Evolutionary conservation across 768 basidiomycete species (phyloP).

Genomic region (Hygrophoropsis aurantiaca): DNA sequence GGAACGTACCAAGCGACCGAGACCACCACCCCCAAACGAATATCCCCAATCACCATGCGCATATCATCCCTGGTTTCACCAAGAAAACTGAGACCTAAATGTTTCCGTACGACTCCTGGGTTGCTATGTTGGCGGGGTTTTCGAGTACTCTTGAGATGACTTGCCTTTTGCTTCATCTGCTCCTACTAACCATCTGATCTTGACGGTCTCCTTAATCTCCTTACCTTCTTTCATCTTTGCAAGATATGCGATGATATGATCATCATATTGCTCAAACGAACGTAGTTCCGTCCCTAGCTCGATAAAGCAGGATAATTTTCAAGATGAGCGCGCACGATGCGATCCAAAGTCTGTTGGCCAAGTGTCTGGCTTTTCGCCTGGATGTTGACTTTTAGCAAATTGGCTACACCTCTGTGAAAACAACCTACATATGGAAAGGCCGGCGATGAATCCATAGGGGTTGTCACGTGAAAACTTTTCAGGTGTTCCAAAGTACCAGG

Average conservation of each 20-base stretch:
- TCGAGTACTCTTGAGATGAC: neutral
- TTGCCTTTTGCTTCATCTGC: slow-evolving; percentile 17
- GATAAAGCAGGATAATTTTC: slow-evolving; percentile 26
- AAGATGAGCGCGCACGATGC: slow-evolving; percentile 16
- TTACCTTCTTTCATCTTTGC: slow-evolving; percentile 1
- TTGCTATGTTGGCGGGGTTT: neutral
- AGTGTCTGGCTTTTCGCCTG: too few relatives aligned
- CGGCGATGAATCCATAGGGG: neutral
- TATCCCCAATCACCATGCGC: slow-evolving; percentile 30
- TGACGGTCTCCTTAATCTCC: slow-evolving; percentile 1
- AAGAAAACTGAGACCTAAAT: slow-evolving; percentile 9
- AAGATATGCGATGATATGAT: slow-evolving; percentile 25
- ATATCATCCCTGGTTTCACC: slow-evolving; percentile 30
- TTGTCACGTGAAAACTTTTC: neutral
- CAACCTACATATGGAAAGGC: neutral
- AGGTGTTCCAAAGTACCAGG: neutral
- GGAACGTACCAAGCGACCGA: slow-evolving; percentile 35
- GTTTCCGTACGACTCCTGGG: slow-evolving; percentile 7
- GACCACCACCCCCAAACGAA: slow-evolving; percentile 35
- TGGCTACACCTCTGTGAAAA: neutral
- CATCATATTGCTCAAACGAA: slow-evolving; percentile 31
- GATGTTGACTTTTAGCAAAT: too few relatives aligned
- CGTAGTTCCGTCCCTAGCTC: slow-evolving; percentile 36
- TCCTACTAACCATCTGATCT: slow-evolving; percentile 11
- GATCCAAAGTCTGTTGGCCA: slow-evolving; percentile 31